Evolutionary conservation across 352 stramenopile genomes (phyloP), one percentile per base, ranked within the genome.

Genomic region (Globisporangium irregulare): DNA sequence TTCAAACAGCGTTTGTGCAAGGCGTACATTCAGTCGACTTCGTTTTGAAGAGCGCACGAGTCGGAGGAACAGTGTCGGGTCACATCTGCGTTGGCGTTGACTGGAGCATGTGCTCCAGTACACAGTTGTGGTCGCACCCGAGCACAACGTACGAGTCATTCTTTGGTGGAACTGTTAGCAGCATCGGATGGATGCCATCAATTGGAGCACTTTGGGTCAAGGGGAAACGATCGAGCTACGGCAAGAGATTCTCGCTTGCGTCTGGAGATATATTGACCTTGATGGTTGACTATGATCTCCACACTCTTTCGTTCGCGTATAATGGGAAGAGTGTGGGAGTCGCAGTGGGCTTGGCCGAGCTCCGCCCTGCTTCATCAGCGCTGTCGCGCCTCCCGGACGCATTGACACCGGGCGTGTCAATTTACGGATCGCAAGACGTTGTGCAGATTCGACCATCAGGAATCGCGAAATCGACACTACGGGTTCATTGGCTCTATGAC

Each of bases 121-220:
- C 43, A 32, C n/a, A 63, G 22, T 12, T 48, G 51, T 68, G 46
- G 9, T 27, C 8, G 48, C 51, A 22, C 7, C 24, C 41, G 29
- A 73, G 24, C n/a, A 27, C 38, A 71, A 62, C n/a, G 2, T 62
- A 62, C 14, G 68, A 78, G 27, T 76, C 63, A 0, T 92, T 90
- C 73, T 8, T 92, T n/a, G 84, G 84, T 24, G 70, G 80, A 68
- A 77, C 63, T 0, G 3, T 29, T 4, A 79, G 65, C 65, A 94
- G 86, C 48, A 77, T 96, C 32, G 88, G 86, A 1, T 96, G 86
- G 86, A 96, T 96, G 86, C 88, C 88, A 0, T 89, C 88, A 12
- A 87, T 94, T 59, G 88, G 85, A 9, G 78, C 78, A 0, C 46
- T 96, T 6, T 96, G 88, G 88, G 76, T 92, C 8, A 70, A 84